Percentiles rank a stretch among this genome's conserved stretches.
Evolutionary conservation across 768 basidiomycete genomes (phyloP).

Genomic region (Lyophyllum atratum): DNA sequence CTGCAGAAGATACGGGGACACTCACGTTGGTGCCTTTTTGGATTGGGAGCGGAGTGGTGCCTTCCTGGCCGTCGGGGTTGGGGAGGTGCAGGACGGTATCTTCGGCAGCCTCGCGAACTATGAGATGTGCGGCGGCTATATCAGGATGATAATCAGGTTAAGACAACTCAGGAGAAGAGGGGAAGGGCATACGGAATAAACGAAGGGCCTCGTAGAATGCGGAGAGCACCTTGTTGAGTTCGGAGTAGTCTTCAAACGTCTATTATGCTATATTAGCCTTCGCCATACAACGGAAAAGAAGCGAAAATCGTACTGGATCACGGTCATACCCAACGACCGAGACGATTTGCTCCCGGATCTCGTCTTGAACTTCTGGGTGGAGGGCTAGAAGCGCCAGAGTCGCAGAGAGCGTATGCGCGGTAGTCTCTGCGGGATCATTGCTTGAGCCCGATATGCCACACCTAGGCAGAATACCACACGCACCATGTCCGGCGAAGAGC

Average conservation of each 20-base stretch:
- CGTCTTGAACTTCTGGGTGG: slow-evolving; percentile 42
- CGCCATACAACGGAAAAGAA: not conserved
- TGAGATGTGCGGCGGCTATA: slow-evolving; percentile 39
- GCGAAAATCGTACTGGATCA: slow-evolving; percentile 29
- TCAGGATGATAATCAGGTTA: not conserved
- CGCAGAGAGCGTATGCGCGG: slow-evolving; percentile 42
- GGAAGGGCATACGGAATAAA: slow-evolving; percentile 39
- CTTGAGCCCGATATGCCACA: slow-evolving; percentile 19
- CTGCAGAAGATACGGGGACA: not conserved
- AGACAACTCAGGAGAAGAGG: not conserved
- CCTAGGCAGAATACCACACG: not conserved
- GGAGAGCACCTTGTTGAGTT: slow-evolving; percentile 42
- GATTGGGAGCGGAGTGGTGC: slow-evolving; percentile 35
- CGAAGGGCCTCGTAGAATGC: slow-evolving; percentile 43
- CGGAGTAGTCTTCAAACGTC: slow-evolving; percentile 40
- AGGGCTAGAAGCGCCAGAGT: slow-evolving; percentile 43
- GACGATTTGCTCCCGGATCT: slow-evolving; percentile 39
- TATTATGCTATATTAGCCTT: slow-evolving; percentile 14
- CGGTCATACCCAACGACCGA: slow-evolving; percentile 32
- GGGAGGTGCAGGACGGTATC: slow-evolving; percentile 44
- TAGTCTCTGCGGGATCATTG: slow-evolving; percentile 36
- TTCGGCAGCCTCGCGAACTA: slow-evolving; percentile 44
- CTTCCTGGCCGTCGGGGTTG: slow-evolving; percentile 41
- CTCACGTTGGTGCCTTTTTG: slow-evolving; percentile 40
- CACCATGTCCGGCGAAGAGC: slow-evolving; percentile 62